These are phyloP conservation scores for Phyllosticta citribraziliensis DNA, from an alignment of 2,329 filamentous ascomycete species.

Conservation along the genomic window DNA sequence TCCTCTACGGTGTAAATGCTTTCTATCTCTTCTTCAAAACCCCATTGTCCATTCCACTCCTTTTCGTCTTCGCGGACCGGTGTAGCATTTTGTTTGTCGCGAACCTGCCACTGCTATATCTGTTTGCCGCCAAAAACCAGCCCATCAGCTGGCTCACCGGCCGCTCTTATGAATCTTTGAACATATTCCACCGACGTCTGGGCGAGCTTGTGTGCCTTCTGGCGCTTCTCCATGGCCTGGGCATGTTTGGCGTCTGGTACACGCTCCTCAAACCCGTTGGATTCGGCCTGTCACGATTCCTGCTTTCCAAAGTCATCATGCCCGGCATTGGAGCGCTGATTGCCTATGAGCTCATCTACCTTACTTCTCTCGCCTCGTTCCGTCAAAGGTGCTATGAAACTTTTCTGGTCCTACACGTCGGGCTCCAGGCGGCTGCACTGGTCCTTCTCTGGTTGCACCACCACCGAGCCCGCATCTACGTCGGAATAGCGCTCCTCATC, in stretches of 20 bases:
- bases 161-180: slow-evolving; percentile 55
- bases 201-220: slow-evolving; percentile 54
- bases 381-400: slow-evolving; percentile 53
- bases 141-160: slow-evolving; percentile 52
- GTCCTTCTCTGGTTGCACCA: slow-evolving; percentile 53
- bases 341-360: slow-evolving; percentile 51
- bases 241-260: slow-evolving; percentile 49
- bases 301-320: slow-evolving; percentile 43
- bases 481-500: slow-evolving; percentile 43
- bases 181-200: slow-evolving; percentile 55
- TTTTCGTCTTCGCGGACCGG: slow-evolving; percentile 51
- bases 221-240: slow-evolving; percentile 45
- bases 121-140: slow-evolving; percentile 58
- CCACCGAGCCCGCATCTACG: slow-evolving; percentile 42
- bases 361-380: slow-evolving; percentile 52
- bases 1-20: slow-evolving; percentile 45
- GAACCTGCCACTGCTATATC: slow-evolving; percentile 48
- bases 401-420: slow-evolving; percentile 50
- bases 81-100: slow-evolving; percentile 44
- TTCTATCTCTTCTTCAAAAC: slow-evolving; percentile 48
- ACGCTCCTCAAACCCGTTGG: slow-evolving; percentile 41
- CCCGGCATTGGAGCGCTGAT: slow-evolving; percentile 47
- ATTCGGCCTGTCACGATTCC: slow-evolving; percentile 40
- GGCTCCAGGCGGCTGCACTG: slow-evolving; percentile 47
- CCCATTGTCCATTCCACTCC: slow-evolving; percentile 37